These are phyloP conservation scores for Phytophthora capsici DNA, from an alignment of 352 stramenopile genomes.

Conservation along the genomic window DNA sequence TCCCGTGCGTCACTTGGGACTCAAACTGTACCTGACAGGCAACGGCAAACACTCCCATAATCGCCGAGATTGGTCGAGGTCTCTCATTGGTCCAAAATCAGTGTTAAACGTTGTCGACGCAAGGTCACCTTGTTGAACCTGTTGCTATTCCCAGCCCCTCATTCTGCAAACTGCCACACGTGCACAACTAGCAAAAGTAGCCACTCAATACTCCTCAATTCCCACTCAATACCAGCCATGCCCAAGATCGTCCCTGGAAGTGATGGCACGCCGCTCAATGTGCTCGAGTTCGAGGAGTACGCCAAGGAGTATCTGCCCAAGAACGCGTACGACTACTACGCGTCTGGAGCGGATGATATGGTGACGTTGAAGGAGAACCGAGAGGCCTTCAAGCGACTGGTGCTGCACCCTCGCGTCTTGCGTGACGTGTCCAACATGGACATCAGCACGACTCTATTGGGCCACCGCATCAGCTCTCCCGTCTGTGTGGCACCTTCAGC, in stretches of 20 bases:
- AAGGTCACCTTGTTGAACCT: constrained; percentile 20
- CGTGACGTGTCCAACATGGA: constrained; percentile 94
- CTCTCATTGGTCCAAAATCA: constrained; percentile 15
- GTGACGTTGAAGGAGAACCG: constrained; percentile 78
- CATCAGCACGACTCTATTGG: constrained; percentile 92
- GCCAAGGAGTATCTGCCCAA: constrained; percentile 91
- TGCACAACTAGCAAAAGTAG: constrained; percentile 15
- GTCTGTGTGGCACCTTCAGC: constrained; percentile 93
- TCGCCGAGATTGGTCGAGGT: constrained; percentile 24
- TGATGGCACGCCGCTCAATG: constrained; percentile 81
- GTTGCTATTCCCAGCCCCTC: neutral
- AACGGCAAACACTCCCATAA: constrained; percentile 2
- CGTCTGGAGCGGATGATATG: constrained; percentile 94
- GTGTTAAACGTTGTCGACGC: constrained; percentile 22
- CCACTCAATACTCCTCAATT: too few species aligned
- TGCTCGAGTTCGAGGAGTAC: constrained; percentile 92
- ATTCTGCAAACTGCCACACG: constrained; percentile 9
- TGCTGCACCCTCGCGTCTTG: constrained; percentile 95
- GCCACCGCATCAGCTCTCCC: constrained; percentile 89
- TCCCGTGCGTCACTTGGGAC: too few species aligned
- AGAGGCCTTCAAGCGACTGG: constrained; percentile 91
- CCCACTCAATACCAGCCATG: constrained; percentile 31
- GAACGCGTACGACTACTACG: constrained; percentile 94
- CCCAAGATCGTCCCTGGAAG: constrained; percentile 79
- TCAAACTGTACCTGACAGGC: neutral